Conservation (phyloP, 2,329 filamentous ascomycete species). For the Colletotrichum gloeosporioides region DNA sequence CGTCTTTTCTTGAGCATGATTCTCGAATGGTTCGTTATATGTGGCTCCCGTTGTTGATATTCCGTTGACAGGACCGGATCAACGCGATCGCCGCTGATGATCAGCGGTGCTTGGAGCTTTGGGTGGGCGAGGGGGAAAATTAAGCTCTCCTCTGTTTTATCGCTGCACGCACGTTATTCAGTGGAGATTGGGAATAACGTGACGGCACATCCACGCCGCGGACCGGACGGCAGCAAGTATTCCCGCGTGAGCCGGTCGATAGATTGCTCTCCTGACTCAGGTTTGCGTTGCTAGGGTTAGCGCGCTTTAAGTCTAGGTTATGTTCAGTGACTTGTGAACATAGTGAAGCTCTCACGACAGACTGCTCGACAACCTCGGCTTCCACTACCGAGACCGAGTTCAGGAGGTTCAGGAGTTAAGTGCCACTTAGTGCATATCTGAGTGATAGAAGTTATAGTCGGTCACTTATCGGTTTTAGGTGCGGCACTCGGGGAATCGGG, state of each 20-base stretch:
- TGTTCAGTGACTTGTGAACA: neutral
- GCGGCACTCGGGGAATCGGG: neutral
- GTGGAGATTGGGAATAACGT: conserved; percentile 9
- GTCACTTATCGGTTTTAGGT: neutral
- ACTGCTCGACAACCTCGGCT: neutral
- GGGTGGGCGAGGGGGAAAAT: neutral
- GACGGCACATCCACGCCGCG: neutral
- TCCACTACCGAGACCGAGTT: neutral
- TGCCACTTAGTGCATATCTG: neutral
- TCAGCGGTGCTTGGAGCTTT: neutral
- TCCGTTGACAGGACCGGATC: conserved; percentile 3
- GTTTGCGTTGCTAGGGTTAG: neutral
- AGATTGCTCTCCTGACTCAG: neutral
- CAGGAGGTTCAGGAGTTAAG: neutral
- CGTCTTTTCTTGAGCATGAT: neutral
- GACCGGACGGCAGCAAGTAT: neutral
- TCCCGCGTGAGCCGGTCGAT: neutral
- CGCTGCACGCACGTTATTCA: neutral
- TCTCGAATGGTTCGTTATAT: neutral
- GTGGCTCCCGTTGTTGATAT: neutral
- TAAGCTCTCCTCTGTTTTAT: neutral
- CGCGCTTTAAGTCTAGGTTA: neutral
- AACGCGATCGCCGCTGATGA: conserved; percentile 1
- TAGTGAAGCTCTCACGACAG: neutral
- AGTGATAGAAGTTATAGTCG: neutral